phyloP scores from a whole-genome alignment of 225 moss, liverwort and hornwort genomes.

The Sphagnum contortum region DNA sequence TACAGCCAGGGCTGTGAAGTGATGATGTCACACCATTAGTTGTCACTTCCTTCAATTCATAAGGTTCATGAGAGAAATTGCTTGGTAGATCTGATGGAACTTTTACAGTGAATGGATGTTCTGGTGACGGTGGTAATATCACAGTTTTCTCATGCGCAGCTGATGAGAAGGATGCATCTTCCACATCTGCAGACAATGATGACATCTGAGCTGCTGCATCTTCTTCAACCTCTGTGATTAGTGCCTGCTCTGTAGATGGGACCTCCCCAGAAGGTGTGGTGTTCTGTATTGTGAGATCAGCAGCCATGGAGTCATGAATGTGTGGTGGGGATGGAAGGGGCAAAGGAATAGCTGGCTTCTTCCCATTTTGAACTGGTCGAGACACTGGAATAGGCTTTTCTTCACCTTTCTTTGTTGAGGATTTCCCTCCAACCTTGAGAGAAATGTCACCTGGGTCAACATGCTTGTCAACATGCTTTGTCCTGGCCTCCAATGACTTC shows the following conservation, averaged over 20 bases:
- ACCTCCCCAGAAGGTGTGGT: too few relatives aligned
- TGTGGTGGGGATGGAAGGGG: constrained; percentile 53
- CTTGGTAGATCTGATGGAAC: constrained; percentile 10
- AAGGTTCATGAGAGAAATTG: too few relatives aligned
- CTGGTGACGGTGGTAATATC: constrained; percentile 30
- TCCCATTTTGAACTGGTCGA: too few relatives aligned
- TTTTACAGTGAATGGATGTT: constrained; percentile 21
- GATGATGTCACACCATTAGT: constrained; percentile 16
- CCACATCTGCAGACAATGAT: too few relatives aligned
- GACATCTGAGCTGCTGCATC: too few relatives aligned
- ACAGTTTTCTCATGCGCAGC: constrained; percentile 19
- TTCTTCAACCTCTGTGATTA: too few relatives aligned
- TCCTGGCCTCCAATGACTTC: constrained; percentile 52
- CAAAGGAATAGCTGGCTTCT: constrained; percentile 22
- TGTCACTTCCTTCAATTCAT: constrained; percentile 1
- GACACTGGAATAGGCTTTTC: too few relatives aligned
- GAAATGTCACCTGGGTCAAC: constrained; percentile 34
- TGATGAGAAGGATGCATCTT: constrained; percentile 14
- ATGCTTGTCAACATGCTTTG: constrained; percentile 56
- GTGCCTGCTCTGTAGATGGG: too few relatives aligned
- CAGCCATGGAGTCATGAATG: constrained; percentile 12
- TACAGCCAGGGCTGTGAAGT: constrained; percentile 33
- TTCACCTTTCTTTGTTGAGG: too few relatives aligned
- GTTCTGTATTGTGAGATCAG: too few relatives aligned
- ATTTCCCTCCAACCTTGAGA: constrained; percentile 15